Evolutionary conservation across 169 alveolate genomes (phyloP).

Genomic region (Eimeria necatrix): DNA sequence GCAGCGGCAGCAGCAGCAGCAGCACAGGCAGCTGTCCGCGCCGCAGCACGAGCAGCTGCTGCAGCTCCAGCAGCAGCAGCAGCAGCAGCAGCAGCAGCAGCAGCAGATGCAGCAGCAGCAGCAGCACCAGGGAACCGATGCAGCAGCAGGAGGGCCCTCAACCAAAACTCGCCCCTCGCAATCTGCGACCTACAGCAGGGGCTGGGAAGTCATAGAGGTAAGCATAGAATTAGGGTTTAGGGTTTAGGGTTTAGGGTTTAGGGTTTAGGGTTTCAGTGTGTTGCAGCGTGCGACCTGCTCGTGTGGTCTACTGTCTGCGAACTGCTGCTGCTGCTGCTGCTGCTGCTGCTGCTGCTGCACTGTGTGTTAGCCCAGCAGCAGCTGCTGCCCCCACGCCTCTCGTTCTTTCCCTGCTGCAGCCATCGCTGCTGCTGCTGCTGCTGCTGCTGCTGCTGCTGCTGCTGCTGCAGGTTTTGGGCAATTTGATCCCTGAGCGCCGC

Average conservation of each 20-base stretch:
- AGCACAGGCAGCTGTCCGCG: not conserved
- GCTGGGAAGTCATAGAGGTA: slow-evolving; percentile 20
- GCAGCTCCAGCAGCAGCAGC: not conserved
- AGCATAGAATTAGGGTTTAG: not conserved
- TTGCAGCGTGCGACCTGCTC: no score
- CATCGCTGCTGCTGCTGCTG: not conserved
- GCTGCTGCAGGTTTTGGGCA: slow-evolving; percentile 57
- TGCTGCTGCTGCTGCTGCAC: not conserved
- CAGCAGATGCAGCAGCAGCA: not conserved
- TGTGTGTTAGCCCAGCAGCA: no score
- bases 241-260: no score
- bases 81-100: slow-evolving; percentile 19
- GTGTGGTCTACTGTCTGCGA: not conserved
- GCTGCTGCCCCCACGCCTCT: not conserved
- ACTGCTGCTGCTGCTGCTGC: slow-evolving; percentile 4
- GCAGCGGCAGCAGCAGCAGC: slow-evolving; percentile 8
- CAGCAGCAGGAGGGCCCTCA: slow-evolving; percentile 47
- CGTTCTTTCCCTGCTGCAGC: not conserved
- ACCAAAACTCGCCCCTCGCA: not conserved
- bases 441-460: slow-evolving; percentile 47
- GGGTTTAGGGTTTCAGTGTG: no score
- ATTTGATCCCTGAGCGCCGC: slow-evolving; percentile 10
- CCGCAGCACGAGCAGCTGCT: not conserved
- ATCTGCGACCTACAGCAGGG: not conserved
- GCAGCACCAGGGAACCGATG: slow-evolving; percentile 42